These are phyloP conservation scores for Lactarius tabidus DNA, from an alignment of 768 basidiomycete genomes.

Conservation along the genomic window DNA sequence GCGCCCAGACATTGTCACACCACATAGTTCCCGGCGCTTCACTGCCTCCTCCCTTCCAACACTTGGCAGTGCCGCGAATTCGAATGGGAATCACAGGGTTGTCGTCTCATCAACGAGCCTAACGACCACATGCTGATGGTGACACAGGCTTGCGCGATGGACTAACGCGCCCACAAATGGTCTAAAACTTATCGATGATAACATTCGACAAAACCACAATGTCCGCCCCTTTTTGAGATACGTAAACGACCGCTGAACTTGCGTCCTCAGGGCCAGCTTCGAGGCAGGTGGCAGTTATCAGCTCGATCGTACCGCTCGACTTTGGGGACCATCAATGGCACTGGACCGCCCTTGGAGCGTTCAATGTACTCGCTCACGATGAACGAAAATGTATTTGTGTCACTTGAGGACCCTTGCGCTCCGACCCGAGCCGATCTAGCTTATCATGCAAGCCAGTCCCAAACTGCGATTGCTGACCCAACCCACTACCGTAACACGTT, in stretches of 20 bases:
- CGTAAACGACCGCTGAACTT: slow-evolving; percentile 21
- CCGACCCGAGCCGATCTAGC: slow-evolving; percentile 62
- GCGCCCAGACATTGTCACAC: neutral
- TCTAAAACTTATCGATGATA: slow-evolving; percentile 62
- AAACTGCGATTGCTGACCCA: slow-evolving; percentile 31
- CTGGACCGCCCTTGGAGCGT: slow-evolving; percentile 54
- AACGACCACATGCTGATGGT: neutral
- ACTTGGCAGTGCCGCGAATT: neutral
- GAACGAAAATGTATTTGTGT: slow-evolving; percentile 77
- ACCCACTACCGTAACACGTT: slow-evolving; percentile 73
- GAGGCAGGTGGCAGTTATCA: slow-evolving; percentile 65
- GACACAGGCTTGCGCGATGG: slow-evolving; percentile 68
- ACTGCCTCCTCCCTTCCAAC: neutral
- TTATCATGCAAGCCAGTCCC: slow-evolving; percentile 33
- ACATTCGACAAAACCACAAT: slow-evolving; percentile 68
- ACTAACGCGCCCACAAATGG: slow-evolving; percentile 75
- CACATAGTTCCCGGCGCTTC: neutral
- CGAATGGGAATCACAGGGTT: slow-evolving; percentile 27
- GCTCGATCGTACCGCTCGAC: slow-evolving; percentile 73
- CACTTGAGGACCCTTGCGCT: slow-evolving; percentile 70
- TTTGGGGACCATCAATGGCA: slow-evolving; percentile 51
- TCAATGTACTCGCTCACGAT: slow-evolving; percentile 74
- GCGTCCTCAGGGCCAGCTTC: slow-evolving; percentile 48
- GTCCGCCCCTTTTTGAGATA: slow-evolving; percentile 34
- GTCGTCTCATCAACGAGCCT: neutral